Evolutionary conservation across 768 basidiomycete genomes (phyloP), one percentile per base, ranked within the genome.

Genomic region (Steccherinum ochraceum): DNA sequence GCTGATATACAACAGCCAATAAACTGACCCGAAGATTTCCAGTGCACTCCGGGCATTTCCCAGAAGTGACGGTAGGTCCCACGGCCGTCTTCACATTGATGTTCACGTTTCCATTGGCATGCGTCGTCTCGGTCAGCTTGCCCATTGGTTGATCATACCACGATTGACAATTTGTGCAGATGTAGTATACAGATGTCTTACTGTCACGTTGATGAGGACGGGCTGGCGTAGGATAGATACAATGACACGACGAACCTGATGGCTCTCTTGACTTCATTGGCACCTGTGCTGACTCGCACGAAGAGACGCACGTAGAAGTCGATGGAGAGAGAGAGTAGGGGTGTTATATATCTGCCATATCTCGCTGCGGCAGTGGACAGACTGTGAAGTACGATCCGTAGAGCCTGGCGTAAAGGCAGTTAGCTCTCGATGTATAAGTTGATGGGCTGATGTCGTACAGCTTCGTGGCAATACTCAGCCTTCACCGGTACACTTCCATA

Each of bases 281-380:
- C 85, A 2, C 83, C 74, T 0, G 84, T 76, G 48, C 79, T 72
- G 3, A 99, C 72, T 10, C 86, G 81, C 13, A 97, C 80, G 61
- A 97, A 99, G 18, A 98, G 61, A 3, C 96, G 86, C 21, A 96
- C 84, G 65, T 99, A 99, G 66, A 98, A 99, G 61, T 99, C 96
- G 61, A 99, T 95, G 13, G 92, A 95, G 25, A 99, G 73, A 0
- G 88, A 93, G 3, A 96, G 68, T 5, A 96, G 69, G 10, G 96
- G 96, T 57, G 87, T 79, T 54, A 99, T 91, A 62, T 85, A 89
- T 39, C 93, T 83, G 3, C 96, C 95, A 62, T 98, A 98, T 61
- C 93, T 79, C 20, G 87, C 80, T 1, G 96, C 96, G 2, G 93
- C 84, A 1, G 85, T 86, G 0, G 93, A 86, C 42, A 97, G 68